phyloP scores from a whole-genome alignment of 2,329 filamentous ascomycete genomes.

The Cyphellophora attinorum region DNA sequence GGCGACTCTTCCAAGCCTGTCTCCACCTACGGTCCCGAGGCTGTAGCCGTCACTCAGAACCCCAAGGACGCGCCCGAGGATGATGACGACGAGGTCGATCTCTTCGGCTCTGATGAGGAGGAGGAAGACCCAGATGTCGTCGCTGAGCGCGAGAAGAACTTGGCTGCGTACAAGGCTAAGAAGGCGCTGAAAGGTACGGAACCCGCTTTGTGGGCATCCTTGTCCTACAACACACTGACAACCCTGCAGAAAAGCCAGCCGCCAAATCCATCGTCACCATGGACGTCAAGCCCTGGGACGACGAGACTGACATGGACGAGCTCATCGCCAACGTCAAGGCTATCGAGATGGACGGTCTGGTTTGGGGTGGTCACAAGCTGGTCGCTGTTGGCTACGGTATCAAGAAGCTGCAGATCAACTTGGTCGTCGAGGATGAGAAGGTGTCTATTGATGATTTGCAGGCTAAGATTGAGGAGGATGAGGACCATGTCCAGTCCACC shows the following conservation, averaged over 20 bases:
- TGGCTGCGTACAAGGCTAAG: conserved; percentile 93
- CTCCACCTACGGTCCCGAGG: conserved; percentile 86
- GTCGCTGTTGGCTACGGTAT: conserved; percentile 92
- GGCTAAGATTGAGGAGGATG: conserved; percentile 73
- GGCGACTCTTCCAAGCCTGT: conserved; percentile 84
- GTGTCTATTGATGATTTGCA: conserved; percentile 78
- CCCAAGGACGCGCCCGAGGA: conserved; percentile 70
- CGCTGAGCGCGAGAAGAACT: conserved; percentile 74
- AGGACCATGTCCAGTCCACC: conserved; percentile 93
- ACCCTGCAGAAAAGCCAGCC: conserved; percentile 70
- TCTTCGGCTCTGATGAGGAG: conserved; percentile 89
- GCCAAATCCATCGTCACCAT: conserved; percentile 95
- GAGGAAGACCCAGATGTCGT: conserved; percentile 86
- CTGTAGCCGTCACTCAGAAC: conserved; percentile 67
- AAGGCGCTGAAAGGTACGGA: no score
- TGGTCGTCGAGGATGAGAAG: conserved; percentile 97
- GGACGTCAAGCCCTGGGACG: conserved; percentile 98
- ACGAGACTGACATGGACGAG: conserved; percentile 83
- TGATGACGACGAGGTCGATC: conserved; percentile 80
- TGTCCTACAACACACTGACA: no score
- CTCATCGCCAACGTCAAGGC: conserved; percentile 71
- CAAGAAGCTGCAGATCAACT: conserved; percentile 98
- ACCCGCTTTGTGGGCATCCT: no score
- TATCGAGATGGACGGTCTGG: conserved; percentile 86
- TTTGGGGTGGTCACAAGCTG: conserved; percentile 89